phyloP scores from a whole-genome alignment of 2,329 filamentous ascomycete species.

The Fusarium succisae region DNA sequence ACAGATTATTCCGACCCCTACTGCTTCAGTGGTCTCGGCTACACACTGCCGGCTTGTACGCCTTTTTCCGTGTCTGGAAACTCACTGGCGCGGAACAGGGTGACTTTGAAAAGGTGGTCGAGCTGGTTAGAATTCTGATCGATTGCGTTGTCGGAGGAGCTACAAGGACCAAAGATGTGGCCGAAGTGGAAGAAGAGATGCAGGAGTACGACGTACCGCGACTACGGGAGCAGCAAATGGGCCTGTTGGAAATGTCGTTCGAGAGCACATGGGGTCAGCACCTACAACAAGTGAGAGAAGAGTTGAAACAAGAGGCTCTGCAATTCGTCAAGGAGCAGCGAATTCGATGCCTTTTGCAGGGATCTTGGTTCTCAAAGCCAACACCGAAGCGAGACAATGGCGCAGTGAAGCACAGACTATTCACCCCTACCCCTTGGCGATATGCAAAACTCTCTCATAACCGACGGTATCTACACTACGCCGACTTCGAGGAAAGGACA shows the following conservation, averaged over 20 bases:
- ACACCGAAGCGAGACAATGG: constrained; percentile 51
- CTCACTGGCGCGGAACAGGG: constrained; percentile 82
- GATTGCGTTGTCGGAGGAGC: constrained; percentile 90
- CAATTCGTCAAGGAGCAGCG: constrained; percentile 98
- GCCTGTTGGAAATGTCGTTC: constrained; percentile 87
- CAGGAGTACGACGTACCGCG: constrained; percentile 81
- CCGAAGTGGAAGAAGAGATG: constrained; percentile 90
- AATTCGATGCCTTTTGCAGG: constrained; percentile 86
- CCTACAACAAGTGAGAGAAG: constrained; percentile 87
- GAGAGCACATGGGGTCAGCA: constrained; percentile 95
- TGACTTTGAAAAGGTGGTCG: constrained; percentile 93
- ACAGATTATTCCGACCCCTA: constrained; percentile 86
- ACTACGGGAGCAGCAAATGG: constrained; percentile 90
- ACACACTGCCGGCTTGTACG: constrained; percentile 84
- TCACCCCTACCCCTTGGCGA: constrained; percentile 72
- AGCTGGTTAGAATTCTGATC: constrained; percentile 87
- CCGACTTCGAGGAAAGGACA: constrained; percentile 77
- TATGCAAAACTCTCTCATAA: constrained; percentile 93
- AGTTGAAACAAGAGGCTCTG: constrained; percentile 88
- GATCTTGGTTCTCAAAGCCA: constrained; percentile 82
- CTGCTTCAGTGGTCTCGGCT: constrained; percentile 92
- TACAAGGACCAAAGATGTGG: constrained; percentile 81
- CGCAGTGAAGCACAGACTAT: constrained; percentile 49
- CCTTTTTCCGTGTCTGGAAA: constrained; percentile 94
- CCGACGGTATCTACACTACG: constrained; percentile 87